Percentiles rank a stretch among this genome's conserved stretches.
Conservation (phyloP, 2,329 filamentous ascomycete species). For the Coniella lustricola region DNA sequence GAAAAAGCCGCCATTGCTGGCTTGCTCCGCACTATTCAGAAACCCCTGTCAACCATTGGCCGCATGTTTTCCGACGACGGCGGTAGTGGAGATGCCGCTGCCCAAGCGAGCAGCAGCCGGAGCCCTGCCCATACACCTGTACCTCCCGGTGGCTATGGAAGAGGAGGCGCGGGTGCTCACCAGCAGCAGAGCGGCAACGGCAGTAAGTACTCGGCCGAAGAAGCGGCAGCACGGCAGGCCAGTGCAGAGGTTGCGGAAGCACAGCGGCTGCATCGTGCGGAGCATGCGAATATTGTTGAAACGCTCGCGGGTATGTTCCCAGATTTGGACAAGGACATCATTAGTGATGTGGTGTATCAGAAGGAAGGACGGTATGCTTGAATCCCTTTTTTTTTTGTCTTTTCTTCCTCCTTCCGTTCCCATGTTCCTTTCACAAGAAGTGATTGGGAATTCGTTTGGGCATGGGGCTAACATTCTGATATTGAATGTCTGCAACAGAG, state of each 20-base stretch:
- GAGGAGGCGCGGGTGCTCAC: conserved; percentile 21
- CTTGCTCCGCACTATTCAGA: conserved; percentile 82
- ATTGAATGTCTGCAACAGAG: conserved; percentile 39
- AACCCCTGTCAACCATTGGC: conserved; percentile 82
- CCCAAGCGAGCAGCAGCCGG: conserved; percentile 25
- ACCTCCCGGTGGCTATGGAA: conserved; percentile 25
- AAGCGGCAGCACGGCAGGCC: conserved; percentile 83
- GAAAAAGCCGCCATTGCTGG: conserved; percentile 79
- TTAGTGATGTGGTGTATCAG: conserved; percentile 91
- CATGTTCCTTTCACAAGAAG: neutral
- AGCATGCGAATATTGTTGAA: conserved; percentile 88
- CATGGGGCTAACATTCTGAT: too few relatives aligned
- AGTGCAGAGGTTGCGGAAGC: conserved; percentile 87
- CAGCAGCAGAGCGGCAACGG: too few relatives aligned
- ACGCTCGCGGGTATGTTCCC: conserved; percentile 96
- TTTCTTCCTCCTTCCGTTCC: too few relatives aligned
- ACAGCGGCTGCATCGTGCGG: conserved; percentile 69
- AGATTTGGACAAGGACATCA: conserved; percentile 85
- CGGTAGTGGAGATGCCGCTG: conserved; percentile 30
- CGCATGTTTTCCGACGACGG: conserved; percentile 73
- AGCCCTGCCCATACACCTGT: conserved; percentile 30
- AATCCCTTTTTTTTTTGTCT: conserved; percentile 19
- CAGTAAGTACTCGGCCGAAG: conserved; percentile 62
- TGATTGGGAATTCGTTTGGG: too few relatives aligned
- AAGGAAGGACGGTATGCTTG: conserved; percentile 83